Percentiles rank a stretch among this genome's conserved stretches.
These are phyloP conservation scores for Penicillium alfredii DNA, from an alignment of 495 filamentous ascomycete species.

Conservation along the genomic window DNA sequence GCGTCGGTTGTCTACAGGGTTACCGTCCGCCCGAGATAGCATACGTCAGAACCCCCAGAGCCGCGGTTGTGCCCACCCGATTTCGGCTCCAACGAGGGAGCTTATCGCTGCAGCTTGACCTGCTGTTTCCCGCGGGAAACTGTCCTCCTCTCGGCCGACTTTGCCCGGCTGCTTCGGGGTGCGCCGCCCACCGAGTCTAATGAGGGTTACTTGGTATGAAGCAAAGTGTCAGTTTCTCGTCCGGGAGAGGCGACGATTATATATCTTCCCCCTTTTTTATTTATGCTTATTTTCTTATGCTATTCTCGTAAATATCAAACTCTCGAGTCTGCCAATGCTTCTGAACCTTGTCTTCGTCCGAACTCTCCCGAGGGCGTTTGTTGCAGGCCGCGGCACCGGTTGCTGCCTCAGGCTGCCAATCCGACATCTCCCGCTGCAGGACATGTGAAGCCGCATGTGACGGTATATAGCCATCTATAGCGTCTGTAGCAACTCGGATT, in stretches of 20 bases:
- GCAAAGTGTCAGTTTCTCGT: conserved; percentile 6
- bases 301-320: no score
- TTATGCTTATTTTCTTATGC: no score
- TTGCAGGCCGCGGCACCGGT: background rate
- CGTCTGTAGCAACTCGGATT: no score
- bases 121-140: conserved; percentile 33
- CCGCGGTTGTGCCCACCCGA: conserved; percentile 31
- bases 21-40: conserved; percentile 20
- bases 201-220: conserved; percentile 5
- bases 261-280: no score
- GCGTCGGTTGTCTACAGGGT: no score
- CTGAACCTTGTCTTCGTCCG: no score
- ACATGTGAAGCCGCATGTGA: conserved; percentile 10
- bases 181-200: conserved; percentile 22
- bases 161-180: conserved; percentile 18
- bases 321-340: no score
- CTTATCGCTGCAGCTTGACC: conserved; percentile 1
- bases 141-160: conserved; percentile 34
- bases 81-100: background rate
- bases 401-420: background rate
- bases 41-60: conserved; percentile 34
- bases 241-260: conserved; percentile 8
- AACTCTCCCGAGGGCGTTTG: conserved; percentile 14
- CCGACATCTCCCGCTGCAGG: conserved; percentile 8
- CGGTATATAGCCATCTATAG: no score